Evolutionary conservation across 139 green algal genomes (phyloP).

Genomic region (Micractinium conductrix): DNA sequence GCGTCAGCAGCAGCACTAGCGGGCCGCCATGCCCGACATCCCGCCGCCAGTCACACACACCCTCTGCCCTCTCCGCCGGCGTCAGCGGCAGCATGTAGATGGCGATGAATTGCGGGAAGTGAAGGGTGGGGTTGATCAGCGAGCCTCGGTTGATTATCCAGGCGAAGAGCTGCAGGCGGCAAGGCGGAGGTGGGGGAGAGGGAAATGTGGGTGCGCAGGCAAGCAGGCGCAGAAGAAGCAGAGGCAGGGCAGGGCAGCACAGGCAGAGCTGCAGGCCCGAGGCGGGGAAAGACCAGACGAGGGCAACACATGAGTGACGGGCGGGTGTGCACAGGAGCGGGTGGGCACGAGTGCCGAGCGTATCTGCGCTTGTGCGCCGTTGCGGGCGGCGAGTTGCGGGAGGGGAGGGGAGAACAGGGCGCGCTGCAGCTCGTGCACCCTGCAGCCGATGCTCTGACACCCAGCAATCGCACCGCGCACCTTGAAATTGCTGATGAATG

Average conservation of each 20-base stretch:
- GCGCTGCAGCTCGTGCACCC: background rate
- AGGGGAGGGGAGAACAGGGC: too few relatives aligned
- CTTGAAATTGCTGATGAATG: conserved; percentile 1
- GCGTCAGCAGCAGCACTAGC: background rate
- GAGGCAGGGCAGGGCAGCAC: too few relatives aligned
- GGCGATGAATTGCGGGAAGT: background rate
- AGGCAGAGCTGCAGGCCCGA: too few relatives aligned
- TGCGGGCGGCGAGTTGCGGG: too few relatives aligned
- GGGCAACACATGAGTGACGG: background rate
- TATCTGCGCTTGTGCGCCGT: too few relatives aligned
- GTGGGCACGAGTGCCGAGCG: too few relatives aligned
- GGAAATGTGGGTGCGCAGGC: too few relatives aligned
- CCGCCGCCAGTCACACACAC: background rate
- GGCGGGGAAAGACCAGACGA: too few relatives aligned
- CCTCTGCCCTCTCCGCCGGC: background rate
- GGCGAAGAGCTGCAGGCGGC: background rate
- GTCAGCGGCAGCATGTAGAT: background rate
- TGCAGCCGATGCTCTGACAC: background rate
- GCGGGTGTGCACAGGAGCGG: too few relatives aligned
- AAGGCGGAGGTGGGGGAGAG: too few relatives aligned
- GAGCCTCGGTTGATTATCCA: background rate
- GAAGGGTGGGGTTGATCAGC: background rate
- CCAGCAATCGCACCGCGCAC: background rate
- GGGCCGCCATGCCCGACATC: background rate
- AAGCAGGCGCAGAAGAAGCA: too few relatives aligned